A percentile compares a stretch with the other conserved stretches of the same genome.
Evolutionary conservation across 306 rosid genomes (phyloP).

Genomic region (Prunus mira): DNA sequence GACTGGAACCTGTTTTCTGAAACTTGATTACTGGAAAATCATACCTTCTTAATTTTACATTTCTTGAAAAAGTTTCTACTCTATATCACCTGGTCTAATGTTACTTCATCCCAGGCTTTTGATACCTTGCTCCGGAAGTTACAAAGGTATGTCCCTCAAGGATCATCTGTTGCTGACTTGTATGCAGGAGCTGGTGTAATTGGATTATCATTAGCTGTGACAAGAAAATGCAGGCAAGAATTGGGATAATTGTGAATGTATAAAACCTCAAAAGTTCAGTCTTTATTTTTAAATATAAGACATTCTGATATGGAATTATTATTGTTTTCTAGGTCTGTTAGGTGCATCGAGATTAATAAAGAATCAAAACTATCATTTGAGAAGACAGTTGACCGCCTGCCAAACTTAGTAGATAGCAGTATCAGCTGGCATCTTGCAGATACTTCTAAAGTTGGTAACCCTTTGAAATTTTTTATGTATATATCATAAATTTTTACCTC

Average conservation of each 20-base stretch:
- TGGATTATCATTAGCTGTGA: conserved; percentile 84
- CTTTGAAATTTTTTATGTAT: conserved; percentile 5
- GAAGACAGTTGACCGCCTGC: conserved; percentile 80
- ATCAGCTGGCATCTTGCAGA: conserved; percentile 95
- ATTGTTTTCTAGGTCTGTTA: conserved; percentile 63
- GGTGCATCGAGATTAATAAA: conserved; percentile 86
- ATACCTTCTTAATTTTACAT: background rate
- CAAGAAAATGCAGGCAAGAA: conserved; percentile 94
- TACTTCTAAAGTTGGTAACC: conserved; percentile 59
- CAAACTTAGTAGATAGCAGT: conserved; percentile 57
- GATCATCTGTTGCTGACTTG: conserved; percentile 84
- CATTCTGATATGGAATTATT: background rate
- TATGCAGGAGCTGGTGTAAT: conserved; percentile 98
- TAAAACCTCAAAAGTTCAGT: conserved; percentile 7
- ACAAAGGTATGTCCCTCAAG: conserved; percentile 81
- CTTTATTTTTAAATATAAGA: conserved; percentile 7
- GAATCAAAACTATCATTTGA: conserved; percentile 89
- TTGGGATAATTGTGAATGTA: conserved; percentile 23
- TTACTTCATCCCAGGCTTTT: conserved; percentile 62
- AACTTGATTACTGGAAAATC: background rate
- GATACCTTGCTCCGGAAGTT: conserved; percentile 78
- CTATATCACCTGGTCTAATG: background rate
- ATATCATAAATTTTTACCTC: conserved; percentile 15
- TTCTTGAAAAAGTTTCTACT: conserved; percentile 3
- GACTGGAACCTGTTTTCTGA: background rate